A percentile compares a stretch with the other conserved stretches of the same genome.
Evolutionary conservation across 176 grass and related monocot genomes (phyloP).

Genomic region (Puccinellia tenuiflora): DNA sequence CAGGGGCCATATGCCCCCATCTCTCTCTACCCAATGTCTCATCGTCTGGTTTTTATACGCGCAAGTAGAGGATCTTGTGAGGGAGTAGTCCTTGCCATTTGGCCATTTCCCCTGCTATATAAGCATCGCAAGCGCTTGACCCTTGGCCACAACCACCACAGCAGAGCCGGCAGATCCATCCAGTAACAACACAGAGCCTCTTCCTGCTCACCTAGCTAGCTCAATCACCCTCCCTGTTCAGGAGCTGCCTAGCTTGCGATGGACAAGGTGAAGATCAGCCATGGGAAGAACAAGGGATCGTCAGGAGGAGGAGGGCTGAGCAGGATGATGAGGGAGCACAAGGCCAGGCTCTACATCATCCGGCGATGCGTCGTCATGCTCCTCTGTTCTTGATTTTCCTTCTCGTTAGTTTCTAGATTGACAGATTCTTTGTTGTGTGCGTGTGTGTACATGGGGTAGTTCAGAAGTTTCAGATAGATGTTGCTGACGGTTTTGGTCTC

Average conservation of each 20-base stretch:
- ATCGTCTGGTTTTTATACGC: not conserved
- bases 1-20: not conserved
- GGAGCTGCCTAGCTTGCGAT: not conserved
- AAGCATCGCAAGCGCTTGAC: constrained; percentile 1
- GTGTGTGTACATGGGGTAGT: constrained; percentile 21
- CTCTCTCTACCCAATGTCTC: not conserved
- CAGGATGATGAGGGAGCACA: constrained; percentile 50
- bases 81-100: not conserved
- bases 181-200: not conserved
- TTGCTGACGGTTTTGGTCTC: not conserved
- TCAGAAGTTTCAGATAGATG: not conserved
- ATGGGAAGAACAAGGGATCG: not conserved
- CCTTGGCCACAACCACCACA: constrained; percentile 24
- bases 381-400: no score
- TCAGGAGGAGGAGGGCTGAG: constrained; percentile 9
- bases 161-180: constrained; percentile 19
- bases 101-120: constrained; percentile 11
- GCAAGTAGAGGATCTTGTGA: not conserved
- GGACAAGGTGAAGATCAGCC: constrained; percentile 30
- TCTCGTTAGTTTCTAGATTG: constrained; percentile 12
- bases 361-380: constrained; percentile 58
- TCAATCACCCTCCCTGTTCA: not conserved
- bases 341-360: constrained; percentile 51
- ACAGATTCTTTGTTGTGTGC: constrained; percentile 3
- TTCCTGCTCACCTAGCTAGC: not conserved